These are phyloP conservation scores for Colletotrichum tamarilloi DNA, from an alignment of 2,329 filamentous ascomycete genomes.

Conservation along the genomic window DNA sequence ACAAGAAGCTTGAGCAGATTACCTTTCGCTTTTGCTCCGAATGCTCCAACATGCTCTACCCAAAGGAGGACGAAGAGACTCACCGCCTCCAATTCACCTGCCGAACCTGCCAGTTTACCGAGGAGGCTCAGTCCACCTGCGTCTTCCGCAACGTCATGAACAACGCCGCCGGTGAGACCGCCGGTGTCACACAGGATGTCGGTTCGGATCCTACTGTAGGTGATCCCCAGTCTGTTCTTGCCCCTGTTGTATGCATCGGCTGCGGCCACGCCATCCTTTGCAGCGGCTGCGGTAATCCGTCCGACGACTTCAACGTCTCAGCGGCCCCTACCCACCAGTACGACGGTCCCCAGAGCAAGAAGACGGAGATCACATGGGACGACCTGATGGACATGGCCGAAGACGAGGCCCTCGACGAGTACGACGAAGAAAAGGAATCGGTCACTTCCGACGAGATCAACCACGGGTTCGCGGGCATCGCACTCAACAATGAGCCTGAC, in stretches of 20 bases:
- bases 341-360: conserved; percentile 10
- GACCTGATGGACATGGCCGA: conserved; percentile 39
- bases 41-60: conserved; percentile 98
- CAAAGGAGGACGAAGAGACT: conserved; percentile 88
- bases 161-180: conserved; percentile 92
- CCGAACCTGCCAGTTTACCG: conserved; percentile 92
- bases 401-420: conserved; percentile 49
- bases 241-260: conserved; percentile 54
- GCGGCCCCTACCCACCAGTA: not conserved
- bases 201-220: conserved; percentile 98
- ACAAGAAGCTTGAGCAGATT: conserved; percentile 79
- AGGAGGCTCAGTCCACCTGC: conserved; percentile 87
- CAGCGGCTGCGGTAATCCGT: conserved; percentile 48
- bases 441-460: conserved; percentile 23
- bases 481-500: conserved; percentile 6
- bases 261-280: conserved; percentile 60
- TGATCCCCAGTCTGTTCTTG: conserved; percentile 56
- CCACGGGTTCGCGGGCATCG: conserved; percentile 13
- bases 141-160: conserved; percentile 96
- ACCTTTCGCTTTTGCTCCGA: conserved; percentile 98
- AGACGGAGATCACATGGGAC: conserved; percentile 27
- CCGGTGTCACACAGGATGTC: conserved; percentile 97
- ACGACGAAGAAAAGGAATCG: conserved; percentile 49
- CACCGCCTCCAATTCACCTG: conserved; percentile 94
- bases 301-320: conserved; percentile 31